Evolutionary conservation across 257 asterid species (phyloP).

Genomic region (Solanum corneliomulleri): DNA sequence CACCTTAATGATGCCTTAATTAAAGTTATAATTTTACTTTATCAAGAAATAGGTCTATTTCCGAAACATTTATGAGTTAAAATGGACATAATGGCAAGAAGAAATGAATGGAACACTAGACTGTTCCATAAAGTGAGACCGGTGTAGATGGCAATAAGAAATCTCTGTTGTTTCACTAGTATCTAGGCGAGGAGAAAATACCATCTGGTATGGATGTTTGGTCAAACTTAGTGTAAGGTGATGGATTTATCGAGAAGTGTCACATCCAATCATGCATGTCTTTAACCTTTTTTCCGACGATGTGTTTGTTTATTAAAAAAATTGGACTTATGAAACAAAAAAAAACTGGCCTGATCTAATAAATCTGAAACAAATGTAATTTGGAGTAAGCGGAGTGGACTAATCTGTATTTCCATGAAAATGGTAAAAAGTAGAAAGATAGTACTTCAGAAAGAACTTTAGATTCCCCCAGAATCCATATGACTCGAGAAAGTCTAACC

Average conservation of each 20-base stretch:
- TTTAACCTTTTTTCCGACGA: background rate
- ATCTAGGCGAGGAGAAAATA: background rate
- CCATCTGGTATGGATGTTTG: background rate
- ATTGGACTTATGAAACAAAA: background rate
- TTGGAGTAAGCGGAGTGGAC: background rate
- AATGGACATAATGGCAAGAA: background rate
- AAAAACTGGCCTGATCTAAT: background rate
- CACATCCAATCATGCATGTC: background rate
- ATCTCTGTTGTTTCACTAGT: background rate
- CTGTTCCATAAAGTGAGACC: background rate
- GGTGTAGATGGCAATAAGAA: background rate
- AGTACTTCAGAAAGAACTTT: background rate
- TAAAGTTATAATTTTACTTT: background rate
- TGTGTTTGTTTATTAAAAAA: background rate
- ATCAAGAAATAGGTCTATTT: background rate
- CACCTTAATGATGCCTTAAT: background rate
- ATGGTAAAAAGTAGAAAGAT: background rate
- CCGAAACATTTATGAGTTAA: background rate
- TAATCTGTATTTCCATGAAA: background rate
- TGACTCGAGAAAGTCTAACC: background rate
- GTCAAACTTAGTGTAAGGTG: background rate
- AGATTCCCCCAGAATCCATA: background rate
- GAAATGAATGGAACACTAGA: background rate
- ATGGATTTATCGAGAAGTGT: background rate
- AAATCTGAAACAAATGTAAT: background rate